Conservation (phyloP, 2,329 filamentous ascomycete species). For the Penicillium corylophilum region DNA sequence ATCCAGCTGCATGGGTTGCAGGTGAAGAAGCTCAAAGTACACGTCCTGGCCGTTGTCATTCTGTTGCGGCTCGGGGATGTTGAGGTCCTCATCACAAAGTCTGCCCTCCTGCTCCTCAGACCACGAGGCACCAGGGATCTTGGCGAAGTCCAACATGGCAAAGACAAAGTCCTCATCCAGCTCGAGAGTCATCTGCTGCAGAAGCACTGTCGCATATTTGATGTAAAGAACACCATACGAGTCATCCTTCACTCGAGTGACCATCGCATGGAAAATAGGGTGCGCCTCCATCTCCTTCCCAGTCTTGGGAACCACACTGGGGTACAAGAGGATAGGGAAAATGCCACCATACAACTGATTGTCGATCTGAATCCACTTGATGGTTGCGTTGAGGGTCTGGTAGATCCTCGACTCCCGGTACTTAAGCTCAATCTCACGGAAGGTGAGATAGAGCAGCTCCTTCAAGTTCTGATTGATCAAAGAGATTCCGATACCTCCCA, state of each 20-base stretch:
- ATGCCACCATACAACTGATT: constrained; percentile 98
- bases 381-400: constrained; percentile 82
- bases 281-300: constrained; percentile 95
- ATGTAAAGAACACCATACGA: constrained; percentile 97
- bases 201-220: constrained; percentile 90
- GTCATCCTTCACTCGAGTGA: constrained; percentile 95
- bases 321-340: constrained; percentile 95
- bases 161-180: constrained; percentile 98
- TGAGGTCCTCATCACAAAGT: constrained; percentile 84
- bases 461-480: constrained; percentile 89
- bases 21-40: constrained; percentile 94
- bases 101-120: constrained; percentile 77
- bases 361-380: constrained; percentile 99
- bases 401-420: constrained; percentile 92
- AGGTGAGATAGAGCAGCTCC: constrained; percentile 89
- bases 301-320: constrained; percentile 95
- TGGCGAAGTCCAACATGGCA: constrained; percentile 89
- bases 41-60: constrained; percentile 87
- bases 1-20: constrained; percentile 97
- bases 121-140: constrained; percentile 88
- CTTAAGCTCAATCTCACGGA: constrained; percentile 85
- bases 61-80: constrained; percentile 87
- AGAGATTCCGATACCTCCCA: constrained; percentile 89
- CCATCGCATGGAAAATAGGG: constrained; percentile 86
- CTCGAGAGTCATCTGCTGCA: constrained; percentile 98